These are phyloP conservation scores for Ilex aquifolium DNA, from an alignment of 257 asterid genomes.

Conservation along the genomic window DNA sequence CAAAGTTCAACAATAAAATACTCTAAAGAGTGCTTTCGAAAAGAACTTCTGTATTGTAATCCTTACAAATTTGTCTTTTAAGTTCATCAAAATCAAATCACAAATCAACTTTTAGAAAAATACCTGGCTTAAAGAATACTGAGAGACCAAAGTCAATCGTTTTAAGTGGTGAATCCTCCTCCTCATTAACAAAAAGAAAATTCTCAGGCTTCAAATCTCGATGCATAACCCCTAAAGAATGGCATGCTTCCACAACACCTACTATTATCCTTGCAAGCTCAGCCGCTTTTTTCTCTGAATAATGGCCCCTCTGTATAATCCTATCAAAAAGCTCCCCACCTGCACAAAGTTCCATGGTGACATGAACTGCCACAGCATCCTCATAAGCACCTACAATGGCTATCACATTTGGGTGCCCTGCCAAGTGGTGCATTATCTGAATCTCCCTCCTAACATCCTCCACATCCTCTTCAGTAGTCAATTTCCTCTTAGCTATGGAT, in stretches of 20 bases:
- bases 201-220: slow-evolving; percentile 45
- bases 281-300: slow-evolving; percentile 41
- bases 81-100: background rate
- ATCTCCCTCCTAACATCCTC: slow-evolving; percentile 53
- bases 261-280: slow-evolving; percentile 41
- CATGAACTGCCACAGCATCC: slow-evolving; percentile 42
- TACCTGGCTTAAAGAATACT: slow-evolving; percentile 44
- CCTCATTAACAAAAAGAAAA: slow-evolving; percentile 34
- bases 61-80: too few species aligned
- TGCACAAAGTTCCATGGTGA: slow-evolving; percentile 44
- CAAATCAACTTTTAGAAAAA: background rate
- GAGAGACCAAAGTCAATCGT: slow-evolving; percentile 47
- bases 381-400: slow-evolving; percentile 42
- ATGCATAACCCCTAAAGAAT: slow-evolving; percentile 44
- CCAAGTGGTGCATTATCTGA: slow-evolving; percentile 49
- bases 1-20: too few species aligned
- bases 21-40: too few species aligned
- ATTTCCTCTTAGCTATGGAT: slow-evolving; percentile 44
- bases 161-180: slow-evolving; percentile 38
- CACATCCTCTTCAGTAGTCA: slow-evolving; percentile 40
- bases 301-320: slow-evolving; percentile 46
- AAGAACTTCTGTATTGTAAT: too few species aligned
- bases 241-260: slow-evolving; percentile 48
- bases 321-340: slow-evolving; percentile 53
- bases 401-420: slow-evolving; percentile 43